A percentile compares a stretch with the other conserved stretches of the same genome.
These are phyloP conservation scores for Backusella tarrabulga DNA, from an alignment of 192 early-diverging fungal genomes.

Conservation along the genomic window DNA sequence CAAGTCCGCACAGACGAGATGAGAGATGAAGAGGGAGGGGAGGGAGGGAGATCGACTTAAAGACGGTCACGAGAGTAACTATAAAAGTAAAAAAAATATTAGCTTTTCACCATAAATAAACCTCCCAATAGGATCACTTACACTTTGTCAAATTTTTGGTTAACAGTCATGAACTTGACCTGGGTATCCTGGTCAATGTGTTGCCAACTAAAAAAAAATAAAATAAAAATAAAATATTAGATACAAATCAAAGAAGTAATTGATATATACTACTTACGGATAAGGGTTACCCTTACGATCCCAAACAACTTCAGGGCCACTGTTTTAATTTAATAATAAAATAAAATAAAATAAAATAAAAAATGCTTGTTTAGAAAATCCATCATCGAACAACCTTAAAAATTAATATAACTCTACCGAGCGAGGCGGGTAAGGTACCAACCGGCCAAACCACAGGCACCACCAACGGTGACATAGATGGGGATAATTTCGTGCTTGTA, in stretches of 20 bases:
- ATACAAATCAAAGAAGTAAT: neutral
- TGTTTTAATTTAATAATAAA: conserved; percentile 16
- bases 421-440: conserved; percentile 59
- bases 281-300: conserved; percentile 42
- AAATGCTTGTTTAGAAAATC: neutral
- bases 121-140: conserved; percentile 19
- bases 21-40: neutral
- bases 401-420: conserved; percentile 28
- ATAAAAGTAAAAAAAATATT: neutral
- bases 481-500: conserved; percentile 57
- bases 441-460: conserved; percentile 47
- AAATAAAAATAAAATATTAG: conserved; percentile 1
- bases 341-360: neutral
- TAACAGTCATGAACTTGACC: conserved; percentile 56
- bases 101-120: neutral
- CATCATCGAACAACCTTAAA: neutral
- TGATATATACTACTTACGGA: conserved; percentile 31
- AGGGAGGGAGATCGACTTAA: conserved; percentile 25
- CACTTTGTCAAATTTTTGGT: conserved; percentile 56
- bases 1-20: neutral
- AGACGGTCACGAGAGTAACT: conserved; percentile 51
- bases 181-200: conserved; percentile 58
- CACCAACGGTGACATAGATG: conserved; percentile 48
- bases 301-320: conserved; percentile 61
- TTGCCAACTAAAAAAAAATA: conserved; percentile 48